These are phyloP conservation scores for Lasiodiplodia gonubiensis DNA, from an alignment of 2,329 filamentous ascomycete genomes.

Conservation along the genomic window DNA sequence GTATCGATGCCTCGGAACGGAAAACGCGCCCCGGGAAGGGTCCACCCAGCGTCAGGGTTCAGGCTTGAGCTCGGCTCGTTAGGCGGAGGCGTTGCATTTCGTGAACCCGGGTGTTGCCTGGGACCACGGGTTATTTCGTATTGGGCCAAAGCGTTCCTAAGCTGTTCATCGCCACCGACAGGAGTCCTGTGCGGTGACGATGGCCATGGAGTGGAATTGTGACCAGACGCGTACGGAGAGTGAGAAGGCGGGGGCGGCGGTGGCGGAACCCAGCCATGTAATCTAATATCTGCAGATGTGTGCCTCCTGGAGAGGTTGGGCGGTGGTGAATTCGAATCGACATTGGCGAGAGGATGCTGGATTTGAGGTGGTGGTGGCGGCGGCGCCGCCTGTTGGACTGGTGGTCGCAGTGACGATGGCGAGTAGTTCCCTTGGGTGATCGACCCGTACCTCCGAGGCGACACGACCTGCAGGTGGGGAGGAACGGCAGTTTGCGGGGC, in stretches of 20 bases:
- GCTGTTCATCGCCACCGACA: slow-evolving; percentile 69
- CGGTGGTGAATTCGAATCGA: slow-evolving; percentile 59
- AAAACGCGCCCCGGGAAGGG: slow-evolving; percentile 57
- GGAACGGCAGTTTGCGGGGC: slow-evolving; percentile 69
- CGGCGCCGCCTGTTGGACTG: slow-evolving; percentile 65
- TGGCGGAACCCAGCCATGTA: slow-evolving; percentile 60
- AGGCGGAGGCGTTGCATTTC: slow-evolving; percentile 59
- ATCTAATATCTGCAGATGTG: slow-evolving; percentile 93
- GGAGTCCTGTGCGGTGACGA: slow-evolving; percentile 64
- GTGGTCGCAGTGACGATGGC: slow-evolving; percentile 75
- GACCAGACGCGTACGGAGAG: slow-evolving; percentile 71
- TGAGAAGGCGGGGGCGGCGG: slow-evolving; percentile 53
- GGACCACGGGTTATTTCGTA: slow-evolving; percentile 68
- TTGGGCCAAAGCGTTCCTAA: slow-evolving; percentile 70
- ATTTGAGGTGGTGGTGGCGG: slow-evolving; percentile 70
- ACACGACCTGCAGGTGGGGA: slow-evolving; percentile 74
- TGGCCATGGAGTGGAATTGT: slow-evolving; percentile 68
- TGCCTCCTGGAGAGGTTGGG: slow-evolving; percentile 80
- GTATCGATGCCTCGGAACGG: slow-evolving; percentile 58
- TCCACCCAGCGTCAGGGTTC: slow-evolving; percentile 62
- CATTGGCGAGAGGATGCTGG: slow-evolving; percentile 65
- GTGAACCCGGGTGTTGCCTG: slow-evolving; percentile 53
- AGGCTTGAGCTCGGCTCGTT: slow-evolving; percentile 56
- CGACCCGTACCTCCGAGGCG: slow-evolving; percentile 83
- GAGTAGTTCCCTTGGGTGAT: slow-evolving; percentile 74